Conservation (phyloP, 306 rosid species). For the Fagus sylvatica region DNA sequence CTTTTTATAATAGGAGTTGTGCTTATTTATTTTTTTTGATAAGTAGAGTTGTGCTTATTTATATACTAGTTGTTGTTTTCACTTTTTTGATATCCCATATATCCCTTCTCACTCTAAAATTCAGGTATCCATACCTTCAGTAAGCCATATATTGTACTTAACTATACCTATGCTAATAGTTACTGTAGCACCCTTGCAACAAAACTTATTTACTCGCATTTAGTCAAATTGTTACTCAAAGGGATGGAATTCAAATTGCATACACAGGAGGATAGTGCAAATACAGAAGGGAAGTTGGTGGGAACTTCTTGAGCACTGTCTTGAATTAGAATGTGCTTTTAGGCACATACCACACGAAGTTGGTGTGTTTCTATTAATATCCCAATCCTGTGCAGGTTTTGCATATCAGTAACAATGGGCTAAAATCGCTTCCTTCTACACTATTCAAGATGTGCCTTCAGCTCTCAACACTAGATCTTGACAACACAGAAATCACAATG, state of each 20-base stretch:
- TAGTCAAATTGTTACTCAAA: neutral
- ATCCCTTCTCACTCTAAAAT: neutral
- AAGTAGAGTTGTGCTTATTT: neutral
- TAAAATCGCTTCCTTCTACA: slow-evolving; percentile 77
- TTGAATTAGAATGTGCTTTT: neutral
- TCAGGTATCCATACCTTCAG: no score
- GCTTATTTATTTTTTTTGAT: no score
- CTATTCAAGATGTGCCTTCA: slow-evolving; percentile 73
- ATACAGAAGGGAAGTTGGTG: neutral
- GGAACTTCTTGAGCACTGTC: neutral
- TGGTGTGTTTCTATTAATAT: neutral
- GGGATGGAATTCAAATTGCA: neutral
- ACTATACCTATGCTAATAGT: no score
- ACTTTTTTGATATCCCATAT: neutral
- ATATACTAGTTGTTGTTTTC: neutral
- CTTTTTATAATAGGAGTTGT: neutral
- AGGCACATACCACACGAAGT: slow-evolving; percentile 1
- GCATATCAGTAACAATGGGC: slow-evolving; percentile 68
- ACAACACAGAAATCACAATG: slow-evolving; percentile 80
- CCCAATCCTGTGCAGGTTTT: slow-evolving; percentile 52
- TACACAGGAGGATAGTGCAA: neutral
- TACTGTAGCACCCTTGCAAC: no score
- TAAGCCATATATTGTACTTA: no score
- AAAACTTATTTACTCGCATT: no score
- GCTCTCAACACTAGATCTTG: slow-evolving; percentile 78